Evolutionary conservation across 345 rosid species (phyloP).

Genomic region (Erysimum cheiranthoides): DNA sequence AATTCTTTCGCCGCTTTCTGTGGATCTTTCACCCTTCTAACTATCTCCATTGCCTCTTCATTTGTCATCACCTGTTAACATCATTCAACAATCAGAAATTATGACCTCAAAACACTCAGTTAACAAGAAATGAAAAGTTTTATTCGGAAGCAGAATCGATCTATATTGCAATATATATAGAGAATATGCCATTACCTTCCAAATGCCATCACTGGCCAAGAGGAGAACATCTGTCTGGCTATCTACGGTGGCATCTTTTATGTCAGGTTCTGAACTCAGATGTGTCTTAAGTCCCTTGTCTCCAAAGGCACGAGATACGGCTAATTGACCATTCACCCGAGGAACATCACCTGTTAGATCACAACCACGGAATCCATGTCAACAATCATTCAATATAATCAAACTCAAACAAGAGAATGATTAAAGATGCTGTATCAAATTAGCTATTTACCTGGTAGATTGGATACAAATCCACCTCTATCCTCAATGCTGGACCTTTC

Average conservation of each 20-base stretch:
- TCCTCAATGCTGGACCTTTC: slow-evolving; percentile 79
- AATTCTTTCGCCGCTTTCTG: slow-evolving; percentile 79
- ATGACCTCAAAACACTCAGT: background rate
- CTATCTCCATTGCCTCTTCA: slow-evolving; percentile 79
- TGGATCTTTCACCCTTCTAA: slow-evolving; percentile 70
- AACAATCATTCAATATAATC: background rate
- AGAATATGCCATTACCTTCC: slow-evolving; percentile 64
- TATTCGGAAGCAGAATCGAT: background rate
- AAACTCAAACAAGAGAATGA: background rate
- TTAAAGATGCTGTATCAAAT: background rate
- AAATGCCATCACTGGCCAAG: slow-evolving; percentile 83
- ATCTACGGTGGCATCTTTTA: slow-evolving; percentile 51
- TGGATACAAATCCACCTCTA: slow-evolving; percentile 86
- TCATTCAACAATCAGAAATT: background rate
- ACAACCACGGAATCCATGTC: background rate
- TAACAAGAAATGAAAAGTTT: background rate
- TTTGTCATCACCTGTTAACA: slow-evolving; percentile 71
- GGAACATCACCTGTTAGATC: slow-evolving; percentile 74
- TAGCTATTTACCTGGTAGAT: slow-evolving; percentile 67
- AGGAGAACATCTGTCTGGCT: slow-evolving; percentile 56
- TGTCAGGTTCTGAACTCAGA: slow-evolving; percentile 82
- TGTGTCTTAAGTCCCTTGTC: slow-evolving; percentile 84
- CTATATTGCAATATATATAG: background rate
- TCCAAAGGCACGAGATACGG: slow-evolving; percentile 87
- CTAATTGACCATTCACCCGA: slow-evolving; percentile 82